Evolutionary conservation across 805 yeast species (phyloP), one percentile per base, ranked within the genome.

Genomic region (Pichia rugopelliculosa): DNA sequence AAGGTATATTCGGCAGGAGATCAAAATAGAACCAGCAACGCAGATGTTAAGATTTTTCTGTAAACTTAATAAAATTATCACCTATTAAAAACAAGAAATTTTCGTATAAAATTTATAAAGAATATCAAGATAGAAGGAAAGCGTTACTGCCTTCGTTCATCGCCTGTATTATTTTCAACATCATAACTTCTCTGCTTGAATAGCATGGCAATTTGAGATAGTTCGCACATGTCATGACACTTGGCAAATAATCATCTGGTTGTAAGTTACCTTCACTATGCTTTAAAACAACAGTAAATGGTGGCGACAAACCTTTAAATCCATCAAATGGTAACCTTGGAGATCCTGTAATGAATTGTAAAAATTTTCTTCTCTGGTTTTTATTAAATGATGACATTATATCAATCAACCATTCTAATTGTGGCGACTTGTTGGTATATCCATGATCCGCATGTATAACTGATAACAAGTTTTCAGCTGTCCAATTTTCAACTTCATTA

Each of bases 141-240:
- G 95, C 86, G 27, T 87, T 91, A 1, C 90, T 83, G 23, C 99
- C 99, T 56, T 91, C 97, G 6, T 71, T 72, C 59, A 89, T 78
- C 0, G 98, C 97, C 50, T 78, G 84, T 12, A 65, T 44, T 8
- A 93, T 65, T 45, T 84, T 71, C 27, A 70, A 60, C 43, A 63
- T 69, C 82, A 93, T 74, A 1, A 86, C 65, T 17, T 72, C 80
- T 49, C 73, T 75, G 33, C 76, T 68, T 3, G 87, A 75, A 61
- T 91, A 93, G 53, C 84, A 77, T 6, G 99, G 98, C 20, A 93
- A 68, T 62, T 91, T 91, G 55, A 91, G 72, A 60, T 91, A 93
- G 61, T 91, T 91, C 3, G 95, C 97, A 70, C 99, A 91, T 0
- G 99, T 91, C 99, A 91, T 91, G 3, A 93, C 99, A 66, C 96